phyloP scores from a whole-genome alignment of 148 eudicot genomes.

The Arctostaphylos glauca region DNA sequence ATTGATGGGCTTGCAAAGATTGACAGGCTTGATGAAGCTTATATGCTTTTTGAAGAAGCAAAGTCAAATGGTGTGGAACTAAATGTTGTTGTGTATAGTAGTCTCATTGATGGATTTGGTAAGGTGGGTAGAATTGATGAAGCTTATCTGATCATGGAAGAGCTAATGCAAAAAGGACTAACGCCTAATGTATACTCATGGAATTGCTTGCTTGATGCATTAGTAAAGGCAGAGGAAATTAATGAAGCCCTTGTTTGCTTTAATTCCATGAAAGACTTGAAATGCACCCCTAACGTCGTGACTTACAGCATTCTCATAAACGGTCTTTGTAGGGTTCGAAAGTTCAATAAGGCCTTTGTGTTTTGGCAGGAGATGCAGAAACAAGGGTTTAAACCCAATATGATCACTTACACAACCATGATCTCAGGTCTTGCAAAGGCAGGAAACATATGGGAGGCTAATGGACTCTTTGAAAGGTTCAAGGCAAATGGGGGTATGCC shows the following conservation, averaged over 20 bases:
- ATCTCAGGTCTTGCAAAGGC: conserved; percentile 81
- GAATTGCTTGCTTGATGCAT: conserved; percentile 86
- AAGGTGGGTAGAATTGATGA: conserved; percentile 94
- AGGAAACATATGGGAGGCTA: conserved; percentile 72
- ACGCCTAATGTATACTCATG: conserved; percentile 74
- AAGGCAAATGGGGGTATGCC: conserved; percentile 72
- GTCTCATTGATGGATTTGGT: conserved; percentile 92
- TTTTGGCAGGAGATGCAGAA: conserved; percentile 94
- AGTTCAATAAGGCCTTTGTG: conserved; percentile 92
- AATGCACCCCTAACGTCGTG: conserved; percentile 55
- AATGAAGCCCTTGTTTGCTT: conserved; percentile 90
- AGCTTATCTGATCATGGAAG: conserved; percentile 92
- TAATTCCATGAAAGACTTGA: conserved; percentile 80
- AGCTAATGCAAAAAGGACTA: conserved; percentile 81
- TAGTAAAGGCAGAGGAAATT: conserved; percentile 87
- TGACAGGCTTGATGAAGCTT: conserved; percentile 97
- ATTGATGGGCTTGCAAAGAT: conserved; percentile 95
- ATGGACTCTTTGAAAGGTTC: conserved; percentile 67
- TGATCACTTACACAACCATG: conserved; percentile 78
- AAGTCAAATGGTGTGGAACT: conserved; percentile 66
- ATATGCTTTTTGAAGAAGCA: conserved; percentile 99
- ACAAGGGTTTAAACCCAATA: conserved; percentile 68
- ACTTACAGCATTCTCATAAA: conserved; percentile 84
- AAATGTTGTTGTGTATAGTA: conserved; percentile 74
- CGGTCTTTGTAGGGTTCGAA: conserved; percentile 81